Evolutionary conservation across 371 early-diverging fungal genomes (phyloP), one percentile per base, ranked within the genome.

Genomic region (Spraguea lophii): DNA sequence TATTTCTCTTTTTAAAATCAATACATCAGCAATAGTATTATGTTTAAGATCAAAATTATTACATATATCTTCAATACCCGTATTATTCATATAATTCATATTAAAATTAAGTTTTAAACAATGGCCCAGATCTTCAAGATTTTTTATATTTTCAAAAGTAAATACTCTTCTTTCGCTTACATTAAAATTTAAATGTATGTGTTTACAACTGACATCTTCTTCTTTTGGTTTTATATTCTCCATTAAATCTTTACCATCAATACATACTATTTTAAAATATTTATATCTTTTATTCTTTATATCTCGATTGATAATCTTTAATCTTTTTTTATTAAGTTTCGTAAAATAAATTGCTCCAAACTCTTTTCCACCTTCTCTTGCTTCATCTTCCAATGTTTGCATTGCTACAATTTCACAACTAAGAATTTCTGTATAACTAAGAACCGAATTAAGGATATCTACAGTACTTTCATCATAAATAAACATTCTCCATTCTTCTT

Each of bases 301-400:
- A 25, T 70, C 67, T 27, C 47, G 52, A 34, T 66, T 57, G 24
- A 70, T 63, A n/a, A 21, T 30, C 22, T 65, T 57, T 21, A 46
- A 48, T n/a, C 22, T 40, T 19, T 27, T 24, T 6, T 38, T 25
- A 7, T 16, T 60, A 38, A 47, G 21, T 16, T 37, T 49, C 3
- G 66, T 56, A 53, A 70, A 70, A 41, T 70, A 70, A 32, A 70
- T 53, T 16, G 49, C 70, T 16, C 62, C 53, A 51, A 64, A 64
- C 10, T 21, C 17, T 21, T 42, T 42, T 12, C 4, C 17, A 30
- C 34, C 3, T 21, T 34, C 19, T 7, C 13, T 46, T 47, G 62
- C 46, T 16, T 52, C 44, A 25, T 62, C 66, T 32, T 53, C 54
- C 16, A 67, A 49, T 35, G 49, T 43, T n/a, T 54, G 53, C 3